These are phyloP conservation scores for Candida methanosorbosa DNA, from an alignment of 805 yeast genomes.

Conservation along the genomic window DNA sequence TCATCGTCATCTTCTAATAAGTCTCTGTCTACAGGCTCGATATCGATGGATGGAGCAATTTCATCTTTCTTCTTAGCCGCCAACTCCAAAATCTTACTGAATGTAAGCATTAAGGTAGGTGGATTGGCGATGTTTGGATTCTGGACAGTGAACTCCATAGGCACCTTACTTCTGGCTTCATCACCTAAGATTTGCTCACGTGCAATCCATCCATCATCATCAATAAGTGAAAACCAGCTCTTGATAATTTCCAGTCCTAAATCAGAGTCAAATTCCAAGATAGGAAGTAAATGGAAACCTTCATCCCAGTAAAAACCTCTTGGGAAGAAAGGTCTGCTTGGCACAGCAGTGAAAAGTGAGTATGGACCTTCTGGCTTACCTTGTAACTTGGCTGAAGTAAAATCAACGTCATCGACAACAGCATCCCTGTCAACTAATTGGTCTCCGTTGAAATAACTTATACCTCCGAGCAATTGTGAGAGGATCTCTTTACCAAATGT, in stretches of 20 bases:
- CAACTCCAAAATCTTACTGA: conserved; percentile 45
- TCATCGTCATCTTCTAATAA: conserved; percentile 13
- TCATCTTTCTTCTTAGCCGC: conserved; percentile 20
- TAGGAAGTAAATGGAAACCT: conserved; percentile 85
- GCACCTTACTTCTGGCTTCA: conserved; percentile 85
- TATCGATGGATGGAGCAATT: not conserved
- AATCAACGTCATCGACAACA: conserved; percentile 59
- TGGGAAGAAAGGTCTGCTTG: conserved; percentile 91
- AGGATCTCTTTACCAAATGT: conserved; percentile 69
- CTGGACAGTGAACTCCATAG: conserved; percentile 74
- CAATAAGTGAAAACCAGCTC: conserved; percentile 84
- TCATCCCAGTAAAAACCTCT: conserved; percentile 99
- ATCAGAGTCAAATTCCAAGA: conserved; percentile 77
- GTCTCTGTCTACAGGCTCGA: not conserved
- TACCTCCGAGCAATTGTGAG: conserved; percentile 83
- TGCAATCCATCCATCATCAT: conserved; percentile 93
- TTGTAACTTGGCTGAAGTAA: conserved; percentile 36
- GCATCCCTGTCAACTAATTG: conserved; percentile 72
- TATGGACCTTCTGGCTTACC: conserved; percentile 70
- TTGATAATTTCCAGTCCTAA: conserved; percentile 68
- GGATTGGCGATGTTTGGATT: conserved; percentile 91
- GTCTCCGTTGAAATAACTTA: conserved; percentile 81
- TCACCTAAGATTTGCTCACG: conserved; percentile 90
- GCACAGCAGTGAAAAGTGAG: conserved; percentile 75
- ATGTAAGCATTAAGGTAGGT: conserved; percentile 79